phyloP scores from a whole-genome alignment of 1,139 yeast species.

The Saccharomycopsis hybrid region DNA sequence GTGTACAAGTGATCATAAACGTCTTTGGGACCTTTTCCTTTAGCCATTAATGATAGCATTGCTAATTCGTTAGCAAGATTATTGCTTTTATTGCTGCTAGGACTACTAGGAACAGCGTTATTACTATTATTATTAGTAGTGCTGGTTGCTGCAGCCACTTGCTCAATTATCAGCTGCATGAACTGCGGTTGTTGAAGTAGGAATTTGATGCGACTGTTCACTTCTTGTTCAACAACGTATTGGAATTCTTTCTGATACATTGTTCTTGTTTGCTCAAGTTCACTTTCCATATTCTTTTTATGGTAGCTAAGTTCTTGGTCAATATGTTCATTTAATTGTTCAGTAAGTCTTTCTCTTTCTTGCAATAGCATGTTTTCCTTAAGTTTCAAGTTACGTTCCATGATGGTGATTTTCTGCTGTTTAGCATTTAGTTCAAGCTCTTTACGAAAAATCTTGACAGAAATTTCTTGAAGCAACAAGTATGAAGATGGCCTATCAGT shows the following conservation, averaged over 20 bases:
- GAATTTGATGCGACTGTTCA: constrained; percentile 26
- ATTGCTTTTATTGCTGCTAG: too few relatives aligned
- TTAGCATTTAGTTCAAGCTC: constrained; percentile 62
- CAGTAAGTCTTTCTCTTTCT: constrained; percentile 9
- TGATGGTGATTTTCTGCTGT: constrained; percentile 33
- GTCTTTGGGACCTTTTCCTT: neutral
- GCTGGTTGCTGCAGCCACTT: too few relatives aligned
- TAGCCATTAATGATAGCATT: neutral
- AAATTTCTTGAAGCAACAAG: constrained; percentile 65
- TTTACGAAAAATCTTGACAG: constrained; percentile 73
- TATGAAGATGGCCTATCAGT: constrained; percentile 69
- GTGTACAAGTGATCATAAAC: neutral
- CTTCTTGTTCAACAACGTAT: constrained; percentile 48
- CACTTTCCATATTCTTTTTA: constrained; percentile 45
- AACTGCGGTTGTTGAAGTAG: constrained; percentile 21
- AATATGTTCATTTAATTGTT: constrained; percentile 35
- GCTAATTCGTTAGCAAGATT: neutral
- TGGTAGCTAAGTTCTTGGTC: constrained; percentile 42
- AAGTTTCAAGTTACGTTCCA: constrained; percentile 33
- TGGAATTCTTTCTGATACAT: constrained; percentile 56
- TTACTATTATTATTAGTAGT: too few relatives aligned
- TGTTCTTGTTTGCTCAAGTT: constrained; percentile 50
- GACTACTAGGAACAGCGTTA: neutral
- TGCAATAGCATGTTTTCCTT: constrained; percentile 6
- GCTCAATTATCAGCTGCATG: constrained; percentile 21